Percentiles rank a stretch among this genome's conserved stretches.
phyloP scores from a whole-genome alignment of 306 rosid genomes.

The Rosa persica region DNA sequence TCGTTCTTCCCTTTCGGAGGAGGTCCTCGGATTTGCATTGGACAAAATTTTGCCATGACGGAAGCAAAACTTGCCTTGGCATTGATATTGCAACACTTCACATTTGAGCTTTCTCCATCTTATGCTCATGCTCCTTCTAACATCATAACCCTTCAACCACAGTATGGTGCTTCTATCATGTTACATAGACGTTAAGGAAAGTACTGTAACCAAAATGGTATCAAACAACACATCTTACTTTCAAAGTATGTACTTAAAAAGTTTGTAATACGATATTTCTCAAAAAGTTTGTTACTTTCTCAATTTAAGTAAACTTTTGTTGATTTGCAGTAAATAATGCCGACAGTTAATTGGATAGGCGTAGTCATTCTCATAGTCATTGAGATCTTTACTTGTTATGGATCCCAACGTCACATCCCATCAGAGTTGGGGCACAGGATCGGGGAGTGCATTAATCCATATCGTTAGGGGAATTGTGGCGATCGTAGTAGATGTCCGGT shows the following conservation, averaged over 20 bases:
- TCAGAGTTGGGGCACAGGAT: too few relatives aligned
- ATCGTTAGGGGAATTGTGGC: too few relatives aligned
- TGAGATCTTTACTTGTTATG: too few relatives aligned
- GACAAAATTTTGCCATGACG: constrained; percentile 43
- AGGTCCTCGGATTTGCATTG: constrained; percentile 65
- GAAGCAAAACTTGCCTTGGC: constrained; percentile 49
- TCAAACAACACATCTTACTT: neutral
- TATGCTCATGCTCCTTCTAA: constrained; percentile 33
- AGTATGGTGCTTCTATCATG: constrained; percentile 33
- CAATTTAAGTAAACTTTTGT: too few relatives aligned
- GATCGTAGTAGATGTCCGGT: too few relatives aligned
- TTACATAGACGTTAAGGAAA: constrained; percentile 17
- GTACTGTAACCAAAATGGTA: neutral
- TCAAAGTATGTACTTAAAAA: neutral
- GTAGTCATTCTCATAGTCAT: too few relatives aligned
- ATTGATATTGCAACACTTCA: constrained; percentile 38
- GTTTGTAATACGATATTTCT: too few relatives aligned
- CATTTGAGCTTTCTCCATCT: constrained; percentile 43
- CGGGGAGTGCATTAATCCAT: too few relatives aligned
- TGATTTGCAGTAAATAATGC: too few relatives aligned
- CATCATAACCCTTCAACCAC: constrained; percentile 24
- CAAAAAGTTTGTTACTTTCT: too few relatives aligned
- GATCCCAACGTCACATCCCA: too few relatives aligned
- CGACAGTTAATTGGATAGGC: too few relatives aligned
- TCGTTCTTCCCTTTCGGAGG: constrained; percentile 57